Evolutionary conservation across 1,284 basidiomycete genomes (phyloP).

Genomic region (Pseudozyma tsukubaensis): DNA sequence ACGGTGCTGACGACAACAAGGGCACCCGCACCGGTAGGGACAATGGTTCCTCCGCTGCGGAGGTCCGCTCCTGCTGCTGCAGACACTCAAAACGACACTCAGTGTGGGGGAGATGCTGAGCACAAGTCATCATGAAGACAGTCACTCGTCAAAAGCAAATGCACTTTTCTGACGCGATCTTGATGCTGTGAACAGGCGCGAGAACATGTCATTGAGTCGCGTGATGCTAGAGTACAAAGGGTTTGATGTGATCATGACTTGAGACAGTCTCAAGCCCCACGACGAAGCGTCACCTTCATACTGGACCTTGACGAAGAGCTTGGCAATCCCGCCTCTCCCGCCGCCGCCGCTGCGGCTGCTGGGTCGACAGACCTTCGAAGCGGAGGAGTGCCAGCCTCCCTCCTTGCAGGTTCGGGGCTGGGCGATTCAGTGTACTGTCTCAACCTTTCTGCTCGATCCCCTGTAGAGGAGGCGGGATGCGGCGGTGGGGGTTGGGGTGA

Average conservation of each 20-base stretch:
- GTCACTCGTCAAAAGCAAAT: no score
- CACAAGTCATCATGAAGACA: no score
- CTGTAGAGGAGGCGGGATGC: slow-evolving; percentile 14
- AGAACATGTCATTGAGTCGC: no score
- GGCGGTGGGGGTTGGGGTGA: slow-evolving; percentile 26
- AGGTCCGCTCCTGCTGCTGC: slow-evolving; percentile 1
- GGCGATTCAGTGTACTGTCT: slow-evolving; percentile 46
- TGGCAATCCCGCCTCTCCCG: slow-evolving; percentile 5
- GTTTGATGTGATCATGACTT: not conserved
- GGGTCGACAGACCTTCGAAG: slow-evolving; percentile 6
- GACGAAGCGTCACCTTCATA: slow-evolving; percentile 40
- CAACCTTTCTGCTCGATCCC: slow-evolving; percentile 39
- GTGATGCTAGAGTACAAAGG: slow-evolving; percentile 15
- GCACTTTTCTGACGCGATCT: no score
- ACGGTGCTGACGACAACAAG: slow-evolving; percentile 2
- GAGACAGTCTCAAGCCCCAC: slow-evolving; percentile 10
- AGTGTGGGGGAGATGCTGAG: no score
- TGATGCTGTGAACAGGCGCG: no score
- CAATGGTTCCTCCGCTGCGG: slow-evolving; percentile 1
- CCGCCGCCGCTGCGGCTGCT: slow-evolving; percentile 2
- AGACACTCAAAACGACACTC: not conserved
- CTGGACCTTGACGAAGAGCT: slow-evolving; percentile 17
- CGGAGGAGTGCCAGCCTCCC: slow-evolving; percentile 11
- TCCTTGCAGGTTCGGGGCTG: slow-evolving; percentile 31
- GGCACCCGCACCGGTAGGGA: not conserved